A percentile compares a stretch with the other conserved stretches of the same genome.
Conservation (phyloP, 2,329 filamentous ascomycete species). For the Drechslerella dactyloides region DNA sequence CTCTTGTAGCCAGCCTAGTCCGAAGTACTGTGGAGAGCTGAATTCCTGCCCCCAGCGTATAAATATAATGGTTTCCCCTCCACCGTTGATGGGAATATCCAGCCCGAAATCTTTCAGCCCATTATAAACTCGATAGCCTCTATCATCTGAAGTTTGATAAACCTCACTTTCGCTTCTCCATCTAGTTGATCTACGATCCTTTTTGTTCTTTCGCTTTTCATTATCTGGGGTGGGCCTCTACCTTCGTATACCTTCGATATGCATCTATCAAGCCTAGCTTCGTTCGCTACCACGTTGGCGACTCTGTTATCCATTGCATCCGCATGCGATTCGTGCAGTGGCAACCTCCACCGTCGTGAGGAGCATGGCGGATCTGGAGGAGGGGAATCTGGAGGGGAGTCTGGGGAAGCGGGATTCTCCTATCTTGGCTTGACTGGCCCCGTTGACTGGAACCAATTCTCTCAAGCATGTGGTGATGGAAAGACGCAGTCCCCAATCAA, state of each 20-base stretch:
- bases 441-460: conserved; percentile 44
- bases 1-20: background rate
- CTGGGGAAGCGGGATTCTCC: conserved; percentile 26
- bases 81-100: conserved; percentile 10
- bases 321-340: conserved; percentile 41
- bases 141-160: background rate
- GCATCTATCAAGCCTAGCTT: conserved; percentile 39
- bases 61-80: conserved; percentile 44
- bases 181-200: too few species aligned
- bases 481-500: conserved; percentile 66
- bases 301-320: conserved; percentile 20
- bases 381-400: background rate
- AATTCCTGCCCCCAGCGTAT: conserved; percentile 27
- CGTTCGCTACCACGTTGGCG: conserved; percentile 20
- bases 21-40: conserved; percentile 25
- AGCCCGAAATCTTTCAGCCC: background rate
- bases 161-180: background rate
- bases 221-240: background rate
- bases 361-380: conserved; percentile 23
- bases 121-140: background rate
- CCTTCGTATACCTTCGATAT: conserved; percentile 17
- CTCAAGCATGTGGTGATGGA: conserved; percentile 61
- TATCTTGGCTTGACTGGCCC: conserved; percentile 47
- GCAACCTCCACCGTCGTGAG: conserved; percentile 37
- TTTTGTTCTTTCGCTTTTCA: background rate